Evolutionary conservation across 176 grass and related monocot species (phyloP), one percentile per base, ranked within the genome.

Genomic region (Oryza officinalis): DNA sequence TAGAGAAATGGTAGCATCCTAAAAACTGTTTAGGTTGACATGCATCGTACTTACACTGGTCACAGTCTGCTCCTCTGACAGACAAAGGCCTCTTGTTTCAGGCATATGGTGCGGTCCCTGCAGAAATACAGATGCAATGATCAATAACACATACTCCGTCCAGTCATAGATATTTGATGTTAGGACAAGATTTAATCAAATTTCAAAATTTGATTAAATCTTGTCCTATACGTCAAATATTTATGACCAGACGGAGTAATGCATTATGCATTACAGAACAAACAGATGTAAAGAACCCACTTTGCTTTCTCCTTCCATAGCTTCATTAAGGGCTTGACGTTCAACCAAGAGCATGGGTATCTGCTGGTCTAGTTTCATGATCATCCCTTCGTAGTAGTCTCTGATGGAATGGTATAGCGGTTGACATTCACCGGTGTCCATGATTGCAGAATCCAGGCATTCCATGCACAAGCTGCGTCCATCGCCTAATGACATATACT

Each of bases 291-390:
- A 20, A 30, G 74, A 49, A 84, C 89, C 83, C 78, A 98, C 92
- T 88, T 85, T 88, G 41, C 88, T 90, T 83, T 98, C 96, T 57
- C 92, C 96, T 98, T 98, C 93, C 96, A 98, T 95, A 64, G 96
- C 91, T 85, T 95, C 93, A 50, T 98, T 98, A 67, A 98, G 93
- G 10, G 96, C 96, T 92, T 98, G 96, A 37, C 96, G 94, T 79
- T 95, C 96, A 85, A 98, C 92, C 80, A 98, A 82, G 31, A 98
- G 93, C 96, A 98, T 93, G 25, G 96, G 96, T 86, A 98, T 98
- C 78, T 93, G 92, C 77, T 95, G 96, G 87, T 98, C 89, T 83
- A 98, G 85, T 91, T 89, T 95, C 96, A 98, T 98, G 68, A 93
- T 90, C 96, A 98, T 90, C 50, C 96, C 92, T 87, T 98, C 96